Base-by-base conservation (phyloP, 352 stramenopile genomes). In the Pilasporangium apinafurcum region DNA sequence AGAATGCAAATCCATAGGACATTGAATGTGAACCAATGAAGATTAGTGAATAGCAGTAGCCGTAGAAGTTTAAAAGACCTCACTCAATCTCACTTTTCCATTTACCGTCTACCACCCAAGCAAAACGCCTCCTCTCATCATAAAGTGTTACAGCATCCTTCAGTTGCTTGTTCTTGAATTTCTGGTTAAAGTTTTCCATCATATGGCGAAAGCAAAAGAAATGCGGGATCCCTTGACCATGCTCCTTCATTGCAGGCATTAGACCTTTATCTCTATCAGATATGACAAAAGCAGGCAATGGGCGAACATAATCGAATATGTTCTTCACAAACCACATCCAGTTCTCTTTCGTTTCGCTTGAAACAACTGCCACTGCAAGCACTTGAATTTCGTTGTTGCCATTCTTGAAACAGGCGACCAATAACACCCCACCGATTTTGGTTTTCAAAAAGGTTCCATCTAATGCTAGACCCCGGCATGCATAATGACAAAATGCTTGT, bases 161-260 rank as follows among this genome's bases (percentile, higher is more conserved):
- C 21, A 50, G 22, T 12, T 0, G 17, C 21, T 38, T 39, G 1
- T 37, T 39, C 26, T 50, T 54, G 24, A 50, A 49, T n/a, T 48
- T 41, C 14, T 25, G 30, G 25, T 54, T 54, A 17, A 54, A 50
- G 17, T 54, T 54, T 21, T 50, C 47, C 16, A 42, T 41, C 10
- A 47, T 1, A 18, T 54, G 38, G 2, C 14, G 26, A 40, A 50
- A 54, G 24, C 36, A 54, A 17, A 31, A 48, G 20, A 50, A 49
- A 18, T 47, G 34, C 5, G 20, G 8, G 8, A 32, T 28, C 16
- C 10, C 0, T 2, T 3, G 14, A 14, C 9, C 20, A 3, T 31
- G 2, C 12, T 25, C 8, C 4, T 14, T 21, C 9, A 28, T 12
- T 1, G 40, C 18, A 22, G 9, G 29, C 4, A 30, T 20, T 27